A percentile compares a stretch with the other conserved stretches of the same genome.
Conservation (phyloP, 2,329 filamentous ascomycete species). For the Pyrenochaeta sp. region DNA sequence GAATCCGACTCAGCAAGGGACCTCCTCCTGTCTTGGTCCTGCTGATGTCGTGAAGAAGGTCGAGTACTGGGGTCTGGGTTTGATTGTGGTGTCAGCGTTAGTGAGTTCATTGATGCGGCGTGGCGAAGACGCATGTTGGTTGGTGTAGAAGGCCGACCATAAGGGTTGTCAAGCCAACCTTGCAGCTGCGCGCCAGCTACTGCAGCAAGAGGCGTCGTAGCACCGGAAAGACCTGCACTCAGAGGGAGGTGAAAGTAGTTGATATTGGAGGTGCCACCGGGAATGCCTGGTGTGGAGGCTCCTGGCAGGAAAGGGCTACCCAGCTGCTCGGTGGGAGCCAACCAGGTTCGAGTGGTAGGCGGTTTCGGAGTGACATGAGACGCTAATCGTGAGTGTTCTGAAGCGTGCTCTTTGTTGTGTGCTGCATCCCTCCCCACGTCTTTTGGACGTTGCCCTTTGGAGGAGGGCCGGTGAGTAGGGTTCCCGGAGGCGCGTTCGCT, state of each 20-base stretch:
- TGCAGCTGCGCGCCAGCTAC: conserved; percentile 75
- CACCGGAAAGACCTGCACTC: conserved; percentile 74
- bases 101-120: conserved; percentile 55
- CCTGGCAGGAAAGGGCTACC: conserved; percentile 50
- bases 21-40: conserved; percentile 35
- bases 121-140: conserved; percentile 47
- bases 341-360: conserved; percentile 36
- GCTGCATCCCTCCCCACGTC: conserved; percentile 28
- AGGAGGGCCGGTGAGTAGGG: conserved; percentile 43
- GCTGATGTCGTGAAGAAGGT: conserved; percentile 55
- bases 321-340: conserved; percentile 45
- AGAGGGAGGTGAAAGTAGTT: conserved; percentile 85
- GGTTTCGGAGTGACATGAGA: conserved; percentile 37
- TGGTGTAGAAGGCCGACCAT: conserved; percentile 44
- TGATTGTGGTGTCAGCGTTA: conserved; percentile 56
- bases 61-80: conserved; percentile 55
- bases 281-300: conserved; percentile 65
- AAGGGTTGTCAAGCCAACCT: conserved; percentile 55
- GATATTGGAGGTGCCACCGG: conserved; percentile 78
- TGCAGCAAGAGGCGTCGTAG: conserved; percentile 80
- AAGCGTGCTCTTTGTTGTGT: conserved; percentile 21
- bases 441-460: conserved; percentile 40
- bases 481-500: conserved; percentile 32
- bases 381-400: conserved; percentile 29
- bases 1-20: conserved; percentile 38